Base-by-base conservation (phyloP, 495 filamentous ascomycete species). In the Aspergillus sparsus region DNA sequence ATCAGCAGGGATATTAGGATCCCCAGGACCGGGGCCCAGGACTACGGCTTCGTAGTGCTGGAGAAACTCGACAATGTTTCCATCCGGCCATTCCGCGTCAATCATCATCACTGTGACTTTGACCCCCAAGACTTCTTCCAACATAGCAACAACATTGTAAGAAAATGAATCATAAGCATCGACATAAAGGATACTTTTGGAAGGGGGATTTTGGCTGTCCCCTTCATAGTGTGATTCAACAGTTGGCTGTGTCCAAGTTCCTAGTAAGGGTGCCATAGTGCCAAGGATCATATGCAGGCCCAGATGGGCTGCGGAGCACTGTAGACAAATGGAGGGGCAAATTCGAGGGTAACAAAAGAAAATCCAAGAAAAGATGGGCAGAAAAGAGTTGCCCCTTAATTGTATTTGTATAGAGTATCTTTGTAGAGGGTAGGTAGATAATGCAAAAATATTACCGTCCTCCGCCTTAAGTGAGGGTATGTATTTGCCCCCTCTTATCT, bases 91-190 rank as follows among this genome's bases (percentile, higher is more conserved):
- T 78, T 77, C 53, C 44, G 70, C 63, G 66, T 94, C 90, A 63
- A 93, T 92, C 56, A 83, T 84, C 59, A 95, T 80, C 11, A 87
- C 81, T 7, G 83, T 85, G 49, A 97, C 87, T 21, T 85, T 76
- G 31, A 82, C 90, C 50, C 76, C 71, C 9, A 92, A 75, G 13
- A 78, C 77, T 8, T 87, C 84, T 61, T 85, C 78, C 15, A 97
- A 80, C 63, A 94, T 85, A 13, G 87, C 81, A 46, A 93, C 83
- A 60, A 97, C 93, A 77, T 97, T 97, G 75, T 96, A 90, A 45
- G 93, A 87, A 77, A 97, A 97, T 54, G 93, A 97, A 74, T 97
- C 94, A 67, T 96, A 95, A 53, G 92, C 91, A 69, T 98, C 94
- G 45, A 98, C 74, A 71, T 94, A 92, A 46, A 98, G 84, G 53